Base-by-base conservation (phyloP, 164 flowering plant genomes). In the Amborella trichopoda region DNA sequence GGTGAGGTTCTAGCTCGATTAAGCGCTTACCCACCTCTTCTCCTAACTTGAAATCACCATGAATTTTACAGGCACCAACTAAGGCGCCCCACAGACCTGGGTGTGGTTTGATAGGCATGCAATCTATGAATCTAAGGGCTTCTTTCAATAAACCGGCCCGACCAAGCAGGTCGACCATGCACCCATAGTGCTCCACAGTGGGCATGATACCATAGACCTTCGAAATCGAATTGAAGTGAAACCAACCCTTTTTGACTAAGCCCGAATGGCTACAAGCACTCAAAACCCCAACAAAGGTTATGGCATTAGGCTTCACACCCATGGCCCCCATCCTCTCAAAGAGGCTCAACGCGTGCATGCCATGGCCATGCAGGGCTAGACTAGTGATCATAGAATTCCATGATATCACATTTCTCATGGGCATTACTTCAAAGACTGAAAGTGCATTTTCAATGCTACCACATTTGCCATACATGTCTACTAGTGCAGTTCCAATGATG, bases 1-100 rank as follows among this genome's bases (percentile, higher is more conserved):
- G 60, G 22, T 68, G 44, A 3, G 69, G 67, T 48, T 68, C 69
- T 49, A 61, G 32, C 34, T 58, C 54, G 23, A 68, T 40, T 12
- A 61, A 46, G 5, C 10, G 52, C 43, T 54, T 61, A 37, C 69
- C 69, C 3, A 61, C 36, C 47, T 51, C 49, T 33, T 68, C 63
- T 12, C 69, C 72, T 28, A 61, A 39, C 54, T 57, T 47, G 20
- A 61, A 28, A 14, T 68, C 55, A 1, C 59, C 66, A 54, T 68
- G 73, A 54, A 64, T 52, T 37, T 60, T 50, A 54, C 73, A 57
- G 1, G 73, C 73, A 28, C 61, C 55, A 48, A 49, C 67, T 42
- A 65, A 48, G 22, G 69, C 66, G 20, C 73, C 69, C 66, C 55
- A 64, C 32, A 68, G 39, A 18, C 63, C 72, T 18, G 72, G 63